Evolutionary conservation across 768 basidiomycete species (phyloP), one percentile per base, ranked within the genome.

Genomic region (Leccinum disarticulatum): DNA sequence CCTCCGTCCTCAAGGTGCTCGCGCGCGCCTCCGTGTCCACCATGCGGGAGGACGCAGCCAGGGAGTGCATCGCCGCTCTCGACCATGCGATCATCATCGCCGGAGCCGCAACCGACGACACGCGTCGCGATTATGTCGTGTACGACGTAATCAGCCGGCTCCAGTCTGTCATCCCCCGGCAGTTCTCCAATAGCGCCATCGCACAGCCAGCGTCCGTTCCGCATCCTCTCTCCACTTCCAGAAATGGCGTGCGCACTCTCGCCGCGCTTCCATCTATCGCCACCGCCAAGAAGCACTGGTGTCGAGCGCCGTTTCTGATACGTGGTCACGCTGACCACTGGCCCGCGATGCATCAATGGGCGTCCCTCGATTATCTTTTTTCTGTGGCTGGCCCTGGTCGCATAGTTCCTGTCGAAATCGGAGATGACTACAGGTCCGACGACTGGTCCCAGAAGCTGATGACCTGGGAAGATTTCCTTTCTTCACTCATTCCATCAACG

Each of bases 391-490:
- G 97, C 14, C 83, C 83, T 47, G 95, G 90, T 2, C 82, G 97
- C 22, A 75, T 92, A 5, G 89, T 98, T 1, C 97, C 96, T 6
- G 87, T 98, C 7, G 96, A 98, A 74, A 75, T 97, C 17, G 96
- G 96, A 14, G 72, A 74, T 35, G 90, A 95, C 69, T 98, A 98
- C 73, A 85, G 91, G 30, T 76, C 79, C 11, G 82, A 83, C 22
- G 83, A 83, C 50, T 99, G 97, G 97, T 81, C 81, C 1, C 96
- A 96, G 71, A 74, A 75, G 63, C 77, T 98, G 56, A 83, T 97
- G 73, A 66, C 71, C 22, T 97, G 93, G 86, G 85, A 90, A 36
- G 79, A 77, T 2, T 95, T 98, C 70, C 77, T 98, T 7, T 65
- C 77, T 58, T 72, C 77, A 60, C 65, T 87, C 35, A 64, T 56